A percentile compares a stretch with the other conserved stretches of the same genome.
These are phyloP conservation scores for Gymnopilus dilepis DNA, from an alignment of 768 basidiomycete species.

Conservation along the genomic window DNA sequence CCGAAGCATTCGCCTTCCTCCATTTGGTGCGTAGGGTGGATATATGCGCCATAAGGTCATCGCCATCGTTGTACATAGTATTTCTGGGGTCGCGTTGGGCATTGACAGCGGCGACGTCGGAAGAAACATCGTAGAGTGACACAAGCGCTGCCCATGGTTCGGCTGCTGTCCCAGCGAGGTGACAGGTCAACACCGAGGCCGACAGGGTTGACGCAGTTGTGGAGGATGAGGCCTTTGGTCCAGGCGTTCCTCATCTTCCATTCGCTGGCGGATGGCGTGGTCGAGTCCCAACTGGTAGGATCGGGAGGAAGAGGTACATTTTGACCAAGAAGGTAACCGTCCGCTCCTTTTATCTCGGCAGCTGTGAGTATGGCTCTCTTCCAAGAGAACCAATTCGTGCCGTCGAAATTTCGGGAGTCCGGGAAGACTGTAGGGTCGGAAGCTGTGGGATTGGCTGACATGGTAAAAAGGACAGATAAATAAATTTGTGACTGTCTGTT, in stretches of 20 bases:
- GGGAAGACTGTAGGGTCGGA: slow-evolving; percentile 24
- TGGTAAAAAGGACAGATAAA: not conserved
- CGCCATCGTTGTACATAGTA: slow-evolving; percentile 12
- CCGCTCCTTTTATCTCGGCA: not conserved
- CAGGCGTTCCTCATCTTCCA: slow-evolving; percentile 16
- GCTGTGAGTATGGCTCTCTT: slow-evolving; percentile 20
- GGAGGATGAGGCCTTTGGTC: not conserved
- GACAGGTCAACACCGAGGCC: slow-evolving; percentile 27
- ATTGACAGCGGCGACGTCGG: not conserved
- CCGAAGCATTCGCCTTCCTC: slow-evolving; percentile 20
- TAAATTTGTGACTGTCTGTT: not conserved
- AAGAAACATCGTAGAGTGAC: not conserved
- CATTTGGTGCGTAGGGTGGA: slow-evolving; percentile 19
- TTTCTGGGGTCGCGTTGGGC: slow-evolving; percentile 5
- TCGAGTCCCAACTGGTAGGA: not conserved
- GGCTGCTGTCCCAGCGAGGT: slow-evolving; percentile 26
- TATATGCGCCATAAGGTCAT: slow-evolving; percentile 23
- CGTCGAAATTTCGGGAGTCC: slow-evolving; percentile 26
- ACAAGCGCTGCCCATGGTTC: slow-evolving; percentile 28
- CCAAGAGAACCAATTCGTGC: slow-evolving; percentile 23
- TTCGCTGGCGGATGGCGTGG: slow-evolving; percentile 3
- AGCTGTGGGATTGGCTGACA: not conserved
- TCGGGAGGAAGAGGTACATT: not conserved
- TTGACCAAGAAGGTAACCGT: not conserved
- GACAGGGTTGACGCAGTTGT: slow-evolving; percentile 18